Conservation (phyloP, 352 stramenopile species). For the Phytophthora pini region DNA sequence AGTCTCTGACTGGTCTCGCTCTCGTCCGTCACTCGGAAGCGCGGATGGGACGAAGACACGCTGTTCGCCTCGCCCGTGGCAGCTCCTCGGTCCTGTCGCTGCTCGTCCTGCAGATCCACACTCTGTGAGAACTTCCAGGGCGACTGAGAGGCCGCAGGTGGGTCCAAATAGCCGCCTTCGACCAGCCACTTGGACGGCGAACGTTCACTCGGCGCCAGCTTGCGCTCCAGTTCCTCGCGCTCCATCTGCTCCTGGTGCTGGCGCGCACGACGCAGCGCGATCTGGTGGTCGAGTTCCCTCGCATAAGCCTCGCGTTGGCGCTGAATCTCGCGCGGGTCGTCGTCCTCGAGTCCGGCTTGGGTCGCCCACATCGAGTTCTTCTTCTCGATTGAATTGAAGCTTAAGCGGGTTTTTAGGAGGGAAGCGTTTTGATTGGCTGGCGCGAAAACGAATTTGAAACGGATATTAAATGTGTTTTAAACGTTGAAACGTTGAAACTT, state of each 20-base stretch:
- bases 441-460: slow-evolving; percentile 8
- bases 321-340: slow-evolving; percentile 46
- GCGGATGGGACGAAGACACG: slow-evolving; percentile 38
- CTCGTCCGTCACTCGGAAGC: slow-evolving; percentile 70
- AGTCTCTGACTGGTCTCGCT: slow-evolving; percentile 58
- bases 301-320: slow-evolving; percentile 72
- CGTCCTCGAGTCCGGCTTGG: slow-evolving; percentile 38
- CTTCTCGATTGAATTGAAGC: slow-evolving; percentile 16
- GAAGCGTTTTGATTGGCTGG: slow-evolving; percentile 57
- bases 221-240: slow-evolving; percentile 62
- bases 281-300: slow-evolving; percentile 74
- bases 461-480: not conserved
- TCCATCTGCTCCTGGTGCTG: slow-evolving; percentile 63
- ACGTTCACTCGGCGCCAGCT: slow-evolving; percentile 50
- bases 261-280: slow-evolving; percentile 55
- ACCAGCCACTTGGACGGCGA: slow-evolving; percentile 80
- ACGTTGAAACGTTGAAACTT: too few relatives aligned
- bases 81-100: slow-evolving; percentile 36
- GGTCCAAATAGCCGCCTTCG: slow-evolving; percentile 57
- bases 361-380: slow-evolving; percentile 59
- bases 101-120: slow-evolving; percentile 23
- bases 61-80: slow-evolving; percentile 36
- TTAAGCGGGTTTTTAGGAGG: slow-evolving; percentile 32
- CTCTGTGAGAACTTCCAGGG: slow-evolving; percentile 30
- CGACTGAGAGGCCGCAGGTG: slow-evolving; percentile 13